Conservation (phyloP, 1,139 yeast species). For the Sugiyamaella sp. region DNA sequence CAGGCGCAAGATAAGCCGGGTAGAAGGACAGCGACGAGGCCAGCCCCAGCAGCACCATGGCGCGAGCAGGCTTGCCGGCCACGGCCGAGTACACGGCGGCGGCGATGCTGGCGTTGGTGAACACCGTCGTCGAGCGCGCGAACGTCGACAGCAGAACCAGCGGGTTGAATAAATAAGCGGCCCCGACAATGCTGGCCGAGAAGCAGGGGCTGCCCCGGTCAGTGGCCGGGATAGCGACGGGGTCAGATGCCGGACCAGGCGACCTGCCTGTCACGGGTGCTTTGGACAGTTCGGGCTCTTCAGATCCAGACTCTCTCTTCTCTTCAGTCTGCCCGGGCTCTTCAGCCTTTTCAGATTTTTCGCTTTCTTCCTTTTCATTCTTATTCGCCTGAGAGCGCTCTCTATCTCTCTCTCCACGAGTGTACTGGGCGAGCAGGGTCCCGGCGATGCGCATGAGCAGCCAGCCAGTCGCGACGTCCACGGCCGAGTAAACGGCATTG, state of each 20-base stretch:
- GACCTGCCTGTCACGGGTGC: not conserved
- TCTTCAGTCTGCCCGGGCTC: not conserved
- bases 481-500: conserved; percentile 45
- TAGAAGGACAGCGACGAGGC: conserved; percentile 69
- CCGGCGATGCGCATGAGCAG: conserved; percentile 49
- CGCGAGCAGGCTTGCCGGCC: conserved; percentile 46
- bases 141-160: conserved; percentile 66
- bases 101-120: conserved; percentile 61
- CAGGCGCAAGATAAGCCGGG: conserved; percentile 49
- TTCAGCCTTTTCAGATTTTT: not conserved
- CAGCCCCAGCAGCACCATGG: conserved; percentile 60
- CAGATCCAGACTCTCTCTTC: not conserved
- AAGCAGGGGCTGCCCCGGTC: conserved; percentile 16
- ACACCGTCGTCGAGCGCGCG: conserved; percentile 66
- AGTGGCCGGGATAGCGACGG: not conserved
- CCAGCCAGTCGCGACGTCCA: conserved; percentile 49
- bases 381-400: not conserved
- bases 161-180: conserved; percentile 81
- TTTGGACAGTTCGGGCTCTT: not conserved
- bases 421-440: not conserved
- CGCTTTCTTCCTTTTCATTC: not conserved
- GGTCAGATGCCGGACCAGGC: not conserved
- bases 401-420: conserved; percentile 1
- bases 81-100: conserved; percentile 55
- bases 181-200: conserved; percentile 41